Evolutionary conservation across 2,329 filamentous ascomycete species (phyloP), one percentile per base, ranked within the genome.

Genomic region (Neofusicoccum kwambonambiense): DNA sequence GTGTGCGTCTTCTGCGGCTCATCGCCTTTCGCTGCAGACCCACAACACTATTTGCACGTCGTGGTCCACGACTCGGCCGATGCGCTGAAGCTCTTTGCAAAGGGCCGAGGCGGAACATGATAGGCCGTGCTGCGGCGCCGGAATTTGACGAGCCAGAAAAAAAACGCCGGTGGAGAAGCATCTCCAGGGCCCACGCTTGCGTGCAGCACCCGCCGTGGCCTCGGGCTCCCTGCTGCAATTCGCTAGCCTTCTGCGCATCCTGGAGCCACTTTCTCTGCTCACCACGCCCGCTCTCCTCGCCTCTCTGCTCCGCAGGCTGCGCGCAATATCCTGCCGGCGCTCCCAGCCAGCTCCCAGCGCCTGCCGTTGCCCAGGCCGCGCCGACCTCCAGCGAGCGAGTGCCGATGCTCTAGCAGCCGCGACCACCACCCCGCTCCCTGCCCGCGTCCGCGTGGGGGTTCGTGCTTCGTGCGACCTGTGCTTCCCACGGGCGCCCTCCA

Each of bases 371-470:
- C 54, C 27, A 44, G 56, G 41, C 42, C 44, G 41, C 31, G 56
- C 41, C 31, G 34, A 9, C 8, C 31, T 15, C 31, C 41, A 60
- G 42, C 56, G 27, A 17, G 41, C 27, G 11, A 60, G n/a, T 60
- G 56, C 56, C 56, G 41, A 60, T 60, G 56, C 56, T 15, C 27
- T 15, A 22, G 42, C 34, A 47, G 31, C 54, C 56, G 56, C 27
- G 17, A 60, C 56, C 56, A 60, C 41, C 56, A 41, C 56, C 39
- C 56, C 42, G 27, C 34, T 31, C 56, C 56, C 60, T 22, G 44
- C 31, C 61, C 51, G 62, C 51, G 62, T 57, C 61, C 51, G 62
- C 51, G 62, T 57, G 62, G 62, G 62, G 62, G 51, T 63, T 52
- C 41, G 39, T 58, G 54, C 57, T 50, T 61, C 44, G 50, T 64